phyloP scores from a whole-genome alignment of 306 rosid species.

The Castanea crenata region DNA sequence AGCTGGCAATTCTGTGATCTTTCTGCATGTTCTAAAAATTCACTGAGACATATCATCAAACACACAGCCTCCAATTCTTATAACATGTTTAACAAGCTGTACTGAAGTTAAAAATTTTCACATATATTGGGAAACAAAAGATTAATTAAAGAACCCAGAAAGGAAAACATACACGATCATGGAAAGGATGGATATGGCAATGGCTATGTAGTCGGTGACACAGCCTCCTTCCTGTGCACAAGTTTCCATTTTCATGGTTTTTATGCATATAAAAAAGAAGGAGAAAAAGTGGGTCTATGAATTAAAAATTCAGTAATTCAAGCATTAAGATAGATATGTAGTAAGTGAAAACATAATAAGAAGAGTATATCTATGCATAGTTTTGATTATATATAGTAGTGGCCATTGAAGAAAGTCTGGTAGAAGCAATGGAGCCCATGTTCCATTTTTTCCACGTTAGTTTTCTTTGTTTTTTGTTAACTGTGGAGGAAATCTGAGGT shows the following conservation, averaged over 20 bases:
- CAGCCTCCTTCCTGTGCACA: conserved; percentile 88
- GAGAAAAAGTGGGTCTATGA: neutral
- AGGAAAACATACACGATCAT: conserved; percentile 50
- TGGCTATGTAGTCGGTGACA: conserved; percentile 72
- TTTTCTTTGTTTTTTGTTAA: too few relatives aligned
- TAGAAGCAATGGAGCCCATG: too few relatives aligned
- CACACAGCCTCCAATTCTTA: neutral
- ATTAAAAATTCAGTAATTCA: neutral
- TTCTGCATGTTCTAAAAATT: neutral
- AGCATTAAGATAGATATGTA: neutral
- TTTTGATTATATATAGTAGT: too few relatives aligned
- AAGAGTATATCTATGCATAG: too few relatives aligned
- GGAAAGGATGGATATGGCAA: conserved; percentile 51
- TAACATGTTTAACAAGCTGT: too few relatives aligned
- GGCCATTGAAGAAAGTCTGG: too few relatives aligned
- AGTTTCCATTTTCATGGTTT: conserved; percentile 33
- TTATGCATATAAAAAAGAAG: too few relatives aligned
- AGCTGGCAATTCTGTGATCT: neutral
- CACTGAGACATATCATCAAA: conserved; percentile 27
- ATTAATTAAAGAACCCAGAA: neutral
- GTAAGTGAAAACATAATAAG: too few relatives aligned
- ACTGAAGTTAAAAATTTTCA: too few relatives aligned
- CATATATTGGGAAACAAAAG: neutral
- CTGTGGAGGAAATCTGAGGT: too few relatives aligned
- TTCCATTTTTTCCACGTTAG: too few relatives aligned